Evolutionary conservation across 208 protist genomes (phyloP), one percentile per base, ranked within the genome.

Genomic region (Trypanosoma cruzi): DNA sequence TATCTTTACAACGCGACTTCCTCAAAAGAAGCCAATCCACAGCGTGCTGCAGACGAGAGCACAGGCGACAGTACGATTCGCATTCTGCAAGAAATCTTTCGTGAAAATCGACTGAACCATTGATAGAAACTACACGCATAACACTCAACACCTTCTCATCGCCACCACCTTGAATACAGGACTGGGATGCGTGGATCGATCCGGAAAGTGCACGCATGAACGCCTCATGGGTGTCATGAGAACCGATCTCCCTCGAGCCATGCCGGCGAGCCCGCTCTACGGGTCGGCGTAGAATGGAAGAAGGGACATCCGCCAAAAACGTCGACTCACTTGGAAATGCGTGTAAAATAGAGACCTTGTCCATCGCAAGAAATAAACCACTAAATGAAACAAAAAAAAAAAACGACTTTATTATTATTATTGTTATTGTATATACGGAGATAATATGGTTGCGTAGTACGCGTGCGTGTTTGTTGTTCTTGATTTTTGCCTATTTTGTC

Each of bases 261-360:
- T 34, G 26, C 2, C 16, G 22, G 4, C 3, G 1, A 34, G 54
- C 18, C 48, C 8, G 0, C 36, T 0, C 46, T 20, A 52, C 32
- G 16, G 62, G 32, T 1, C 48, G 20, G 16, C 18, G 54, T 5
- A 69, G 56, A 31, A 68, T 55, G 24, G 48, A 54, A 14, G 48
- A 34, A 34, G 63, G 64, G 28, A 67, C 64, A 52, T 71, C 57
- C 8, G 53, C 71, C 40, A 77, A 59, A 49, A 77, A 77, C n/a
- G 71, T 77, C 7, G 71, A 70, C 1, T 66, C 71, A 40, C 50
- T 58, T 22, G 69, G 55, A 71, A 77, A 77, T 50, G 56, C 36
- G 55, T 77, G 64, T 14, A 77, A 20, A 26, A 77, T 62, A 46
- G 56, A 70, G 5, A 77, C 24, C n/a, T 24, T 42, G 22, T 77